Base-by-base conservation (phyloP, 495 filamentous ascomycete genomes). In the Xanthoparmelia taractica region DNA sequence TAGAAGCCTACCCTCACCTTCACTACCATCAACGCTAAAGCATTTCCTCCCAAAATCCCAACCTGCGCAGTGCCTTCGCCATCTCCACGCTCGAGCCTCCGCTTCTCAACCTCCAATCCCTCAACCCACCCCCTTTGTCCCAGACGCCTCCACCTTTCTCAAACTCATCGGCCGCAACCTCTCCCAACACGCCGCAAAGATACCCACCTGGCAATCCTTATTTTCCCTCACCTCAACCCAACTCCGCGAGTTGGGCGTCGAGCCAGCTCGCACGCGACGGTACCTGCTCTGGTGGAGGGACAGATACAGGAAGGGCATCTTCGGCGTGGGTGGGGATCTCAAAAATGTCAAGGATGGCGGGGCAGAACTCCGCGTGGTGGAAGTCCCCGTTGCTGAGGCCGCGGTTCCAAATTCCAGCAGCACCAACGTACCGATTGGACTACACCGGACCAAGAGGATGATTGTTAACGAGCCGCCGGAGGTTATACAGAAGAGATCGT, bases 281-380 rank as follows among this genome's bases (percentile, higher is more conserved):
- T 98, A 98, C 70, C 84, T 98, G 6, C 74, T 97, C 17, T 84
- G 83, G 63, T 96, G 92, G 87, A 82, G 91, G 61, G 87, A 96
- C 68, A 84, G 84, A 63, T 98, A 92, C 72, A 77, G 88, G 64
- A 80, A 83, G 25, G 90, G 91, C 4, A 70, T 84, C 31, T 88
- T 82, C 71, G 92, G 92, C 4, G 78, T 89, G 34, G 92, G 91
- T 2, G 92, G 92, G 17, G 89, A 95, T 69, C 69, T 91, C 60
- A 77, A 82, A 65, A 73, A 87, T 65, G 90, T 97, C 10, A 74
- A 83, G 50, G 80, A 92, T 66, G 91, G 91, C 13, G 78, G 77
- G 10, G 92, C 87, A 10, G 79, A 88, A 69, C 70, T 96, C 64
- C 78, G 80, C 43, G 77, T 96, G 7, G 76, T 86, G 27, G 87